Evolutionary conservation across 2,329 filamentous ascomycete genomes (phyloP).

Genomic region (Venturiaceae sp.): DNA sequence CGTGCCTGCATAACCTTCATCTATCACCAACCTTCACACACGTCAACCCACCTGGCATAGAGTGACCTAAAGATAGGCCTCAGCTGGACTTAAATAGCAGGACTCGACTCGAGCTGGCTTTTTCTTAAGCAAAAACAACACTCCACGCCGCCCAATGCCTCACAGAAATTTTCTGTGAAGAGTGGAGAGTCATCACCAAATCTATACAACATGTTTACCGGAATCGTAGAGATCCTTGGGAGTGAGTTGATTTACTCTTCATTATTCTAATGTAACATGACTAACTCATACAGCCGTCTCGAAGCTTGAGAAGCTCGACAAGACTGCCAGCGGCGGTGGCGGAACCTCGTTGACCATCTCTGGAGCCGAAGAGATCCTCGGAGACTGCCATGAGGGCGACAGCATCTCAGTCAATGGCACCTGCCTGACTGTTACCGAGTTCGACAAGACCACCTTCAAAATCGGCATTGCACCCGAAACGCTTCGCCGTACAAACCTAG

Average conservation of each 20-base stretch:
- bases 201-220: conserved; percentile 71
- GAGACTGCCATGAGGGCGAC: conserved; percentile 78
- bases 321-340: conserved; percentile 57
- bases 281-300: conserved; percentile 56
- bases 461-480: conserved; percentile 95
- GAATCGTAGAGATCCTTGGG: conserved; percentile 85
- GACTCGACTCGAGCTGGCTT: neutral
- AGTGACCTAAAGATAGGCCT: neutral
- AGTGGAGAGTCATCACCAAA: neutral
- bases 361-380: conserved; percentile 64
- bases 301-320: conserved; percentile 69
- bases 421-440: conserved; percentile 83
- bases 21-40: neutral
- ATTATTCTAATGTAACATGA: conserved; percentile 10
- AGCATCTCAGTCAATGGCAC: conserved; percentile 94
- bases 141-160: conserved; percentile 1
- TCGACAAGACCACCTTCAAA: conserved; percentile 59
- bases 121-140: neutral
- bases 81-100: neutral
- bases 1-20: neutral
- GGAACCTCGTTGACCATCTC: conserved; percentile 87
- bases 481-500: conserved; percentile 91
- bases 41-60: neutral
- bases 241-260: conserved; percentile 51
- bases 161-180: neutral